phyloP scores from a whole-genome alignment of 257 asterid species.

The Jasminum sambac region DNA sequence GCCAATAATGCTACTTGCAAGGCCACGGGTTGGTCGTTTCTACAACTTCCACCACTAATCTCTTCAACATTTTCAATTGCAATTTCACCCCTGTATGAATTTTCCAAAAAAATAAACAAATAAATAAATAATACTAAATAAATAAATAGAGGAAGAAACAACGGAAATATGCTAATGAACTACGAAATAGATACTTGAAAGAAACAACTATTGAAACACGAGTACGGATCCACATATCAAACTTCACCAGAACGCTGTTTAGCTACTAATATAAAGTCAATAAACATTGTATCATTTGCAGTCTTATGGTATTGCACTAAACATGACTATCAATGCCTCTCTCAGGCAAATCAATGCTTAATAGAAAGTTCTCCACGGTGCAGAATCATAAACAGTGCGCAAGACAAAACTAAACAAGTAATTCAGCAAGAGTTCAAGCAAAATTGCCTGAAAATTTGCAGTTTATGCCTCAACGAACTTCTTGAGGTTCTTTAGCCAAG shows the following conservation, averaged over 20 bases:
- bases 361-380: neutral
- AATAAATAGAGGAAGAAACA: no score
- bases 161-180: neutral
- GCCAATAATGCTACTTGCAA: slow-evolving; percentile 79
- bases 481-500: slow-evolving; percentile 76
- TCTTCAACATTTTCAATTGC: no score
- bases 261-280: neutral
- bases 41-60: no score
- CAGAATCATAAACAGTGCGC: slow-evolving; percentile 6
- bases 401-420: neutral
- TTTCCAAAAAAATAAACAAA: no score
- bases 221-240: neutral
- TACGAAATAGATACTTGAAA: neutral
- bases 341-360: neutral
- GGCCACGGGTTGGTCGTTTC: no score
- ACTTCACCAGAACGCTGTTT: neutral
- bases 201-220: neutral
- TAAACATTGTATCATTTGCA: neutral
- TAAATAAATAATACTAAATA: no score
- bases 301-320: neutral
- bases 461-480: slow-evolving; percentile 58
- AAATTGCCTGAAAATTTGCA: neutral
- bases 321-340: neutral
- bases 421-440: slow-evolving; percentile 2
- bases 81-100: no score